Evolutionary conservation across 306 rosid genomes (phyloP), one percentile per base, ranked within the genome.

Genomic region (Begonia loranthoides): DNA sequence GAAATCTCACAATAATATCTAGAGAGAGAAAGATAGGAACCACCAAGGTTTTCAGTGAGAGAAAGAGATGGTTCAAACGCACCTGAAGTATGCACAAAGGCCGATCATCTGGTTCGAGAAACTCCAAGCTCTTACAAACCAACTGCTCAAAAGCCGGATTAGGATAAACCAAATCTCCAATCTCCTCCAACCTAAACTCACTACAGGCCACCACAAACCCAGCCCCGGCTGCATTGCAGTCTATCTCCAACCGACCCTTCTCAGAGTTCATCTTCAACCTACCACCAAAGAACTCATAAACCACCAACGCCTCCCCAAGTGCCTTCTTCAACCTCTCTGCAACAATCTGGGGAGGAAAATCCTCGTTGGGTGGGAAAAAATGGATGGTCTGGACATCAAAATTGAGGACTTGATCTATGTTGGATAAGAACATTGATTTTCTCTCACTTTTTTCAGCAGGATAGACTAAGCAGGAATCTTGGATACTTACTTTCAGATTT

Each of bases 381-480:
- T 82, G 93, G 41, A 87, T 65, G 4, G 89, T 71, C 21, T 79
- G 77, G 1, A 87, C 89, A 7, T 70, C 69, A 44, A 82, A 87
- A 48, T 73, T 79, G 24, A 87, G 84, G 38, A 73, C 80, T 62
- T 69, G 76, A 66, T 87, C 95, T 44, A 87, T 87, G 76, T 82
- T 87, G 4, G 95, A 77, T 41, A 87, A 62, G 84, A 87, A 87
- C 59, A 87, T 12, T 15, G 76, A 19, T 45, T 50, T 72, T 43
- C 52, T 79, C 57, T 75, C 41, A 0, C 71, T 75, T 65, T 62
- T 54, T 60, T 69, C 66, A 28, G 77, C 75, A 13, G 95, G 84
- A 41, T 55, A 71, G 52, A 87, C 59, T 16, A 82, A 55, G 16
- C 60, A 66, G 1, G 73, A 64, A 21, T 65, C 12, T 12, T 66